Conservation (phyloP, 257 asterid species). For the Solanum etuberosum region DNA sequence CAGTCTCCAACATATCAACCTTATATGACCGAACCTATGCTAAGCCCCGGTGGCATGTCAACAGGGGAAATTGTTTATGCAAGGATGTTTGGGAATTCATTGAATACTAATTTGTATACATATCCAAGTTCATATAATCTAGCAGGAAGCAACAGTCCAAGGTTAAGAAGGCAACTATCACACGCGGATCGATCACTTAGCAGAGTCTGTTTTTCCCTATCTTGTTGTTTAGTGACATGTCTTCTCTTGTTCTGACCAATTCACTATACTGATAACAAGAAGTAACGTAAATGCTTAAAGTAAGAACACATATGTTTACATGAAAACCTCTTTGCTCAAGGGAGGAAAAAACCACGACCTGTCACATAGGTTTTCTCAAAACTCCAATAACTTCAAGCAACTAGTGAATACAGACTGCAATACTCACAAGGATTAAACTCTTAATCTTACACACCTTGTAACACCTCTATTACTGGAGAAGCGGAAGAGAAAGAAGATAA, state of each 20-base stretch:
- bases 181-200: constrained; percentile 47
- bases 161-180: constrained; percentile 36
- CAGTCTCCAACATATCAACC: constrained; percentile 10
- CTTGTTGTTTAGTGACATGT: constrained; percentile 43
- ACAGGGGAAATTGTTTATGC: constrained; percentile 41
- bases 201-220: constrained; percentile 41
- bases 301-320: no score
- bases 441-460: no score
- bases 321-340: no score
- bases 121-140: constrained; percentile 38
- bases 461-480: no score
- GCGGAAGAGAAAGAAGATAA: no score
- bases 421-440: no score
- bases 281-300: no score
- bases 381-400: no score
- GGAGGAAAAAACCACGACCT: no score
- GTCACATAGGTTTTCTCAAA: no score
- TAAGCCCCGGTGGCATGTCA: constrained; percentile 3
- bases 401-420: no score
- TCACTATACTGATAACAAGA: no score
- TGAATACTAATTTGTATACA: constrained; percentile 12
- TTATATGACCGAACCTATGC: constrained; percentile 6
- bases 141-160: constrained; percentile 26
- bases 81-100: constrained; percentile 39
- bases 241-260: constrained; percentile 36